Base-by-base conservation (phyloP, 257 asterid genomes). In the Striga asiatica region DNA sequence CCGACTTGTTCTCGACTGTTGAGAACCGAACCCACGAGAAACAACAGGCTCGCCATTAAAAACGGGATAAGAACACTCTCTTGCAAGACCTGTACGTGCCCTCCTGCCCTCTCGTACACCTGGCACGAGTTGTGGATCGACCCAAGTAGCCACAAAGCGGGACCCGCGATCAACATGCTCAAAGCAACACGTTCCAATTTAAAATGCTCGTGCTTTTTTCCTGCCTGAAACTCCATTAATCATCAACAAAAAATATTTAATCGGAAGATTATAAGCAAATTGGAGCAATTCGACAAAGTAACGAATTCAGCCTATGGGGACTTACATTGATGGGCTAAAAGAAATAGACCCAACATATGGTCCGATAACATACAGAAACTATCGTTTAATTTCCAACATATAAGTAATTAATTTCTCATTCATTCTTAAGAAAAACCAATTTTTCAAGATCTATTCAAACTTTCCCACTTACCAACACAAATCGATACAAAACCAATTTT, bases 71-170 rank as follows among this genome's bases (percentile, higher is more conserved):
- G 75, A 38, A 92, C 86, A 9, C 84, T 66, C 32, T 73, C 71
- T 73, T 92, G 99, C 71, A 92, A 57, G 48, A 92, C 78, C 61
- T 88, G 99, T 27, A 92, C 68, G 50, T 81, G 79, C 6, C 82
- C 94, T 58, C 76, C 91, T 0, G 95, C 86, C 65, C 94, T 76
- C 75, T 92, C 97, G 13, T 92, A 92, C 39, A 88, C 78, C 66
- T 92, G 98, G 42, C 97, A 88, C 0, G 94, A 77, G 59, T 88
- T 88, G 10, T 75, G 93, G 63, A 84, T 74, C 11, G 97, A 88
- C 42, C 99, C 99, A 2, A 92, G 51, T 37, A 84, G 52, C 98
- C 98, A 88, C 2, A 92, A 60, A 20, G 58, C 71, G 6, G 94
- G 74, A 21, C 95, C 98, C 1, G 93, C 97, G 13, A 88, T 58